These are phyloP conservation scores for Clohesyomyces aquaticus DNA, from an alignment of 495 filamentous ascomycete species.

Conservation along the genomic window DNA sequence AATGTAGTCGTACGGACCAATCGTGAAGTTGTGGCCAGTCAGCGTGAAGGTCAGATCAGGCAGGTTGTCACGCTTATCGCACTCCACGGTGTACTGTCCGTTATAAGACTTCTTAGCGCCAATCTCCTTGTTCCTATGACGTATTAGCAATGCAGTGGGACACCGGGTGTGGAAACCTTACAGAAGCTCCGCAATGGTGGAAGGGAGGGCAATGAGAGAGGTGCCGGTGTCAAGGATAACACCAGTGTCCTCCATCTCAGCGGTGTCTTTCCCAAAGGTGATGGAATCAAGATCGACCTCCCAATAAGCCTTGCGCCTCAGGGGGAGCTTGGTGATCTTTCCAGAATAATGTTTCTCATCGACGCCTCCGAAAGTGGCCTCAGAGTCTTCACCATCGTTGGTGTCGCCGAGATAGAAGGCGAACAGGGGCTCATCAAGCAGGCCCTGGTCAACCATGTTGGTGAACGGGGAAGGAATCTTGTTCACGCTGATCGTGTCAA, in stretches of 20 bases:
- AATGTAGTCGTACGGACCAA: constrained; percentile 89
- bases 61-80: constrained; percentile 75
- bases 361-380: constrained; percentile 89
- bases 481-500: constrained; percentile 94
- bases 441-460: constrained; percentile 85
- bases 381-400: constrained; percentile 75
- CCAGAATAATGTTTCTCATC: constrained; percentile 85
- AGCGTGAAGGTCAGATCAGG: constrained; percentile 90
- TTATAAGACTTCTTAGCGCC: constrained; percentile 96
- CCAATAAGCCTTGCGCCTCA: constrained; percentile 99
- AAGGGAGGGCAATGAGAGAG: constrained; percentile 94
- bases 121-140: constrained; percentile 81
- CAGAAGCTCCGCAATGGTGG: constrained; percentile 90
- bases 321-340: constrained; percentile 87
- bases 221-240: constrained; percentile 98
- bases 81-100: constrained; percentile 94
- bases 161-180: constrained; percentile 43
- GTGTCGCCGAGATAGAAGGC: constrained; percentile 91
- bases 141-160: constrained; percentile 25
- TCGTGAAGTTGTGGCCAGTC: constrained; percentile 86
- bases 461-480: constrained; percentile 94
- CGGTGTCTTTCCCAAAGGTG: constrained; percentile 78
- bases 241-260: constrained; percentile 90
- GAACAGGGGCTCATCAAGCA: constrained; percentile 91
- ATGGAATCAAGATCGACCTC: constrained; percentile 96